Conservation (phyloP, 208 protist species). For the Balamuthia mandrillaris region DNA sequence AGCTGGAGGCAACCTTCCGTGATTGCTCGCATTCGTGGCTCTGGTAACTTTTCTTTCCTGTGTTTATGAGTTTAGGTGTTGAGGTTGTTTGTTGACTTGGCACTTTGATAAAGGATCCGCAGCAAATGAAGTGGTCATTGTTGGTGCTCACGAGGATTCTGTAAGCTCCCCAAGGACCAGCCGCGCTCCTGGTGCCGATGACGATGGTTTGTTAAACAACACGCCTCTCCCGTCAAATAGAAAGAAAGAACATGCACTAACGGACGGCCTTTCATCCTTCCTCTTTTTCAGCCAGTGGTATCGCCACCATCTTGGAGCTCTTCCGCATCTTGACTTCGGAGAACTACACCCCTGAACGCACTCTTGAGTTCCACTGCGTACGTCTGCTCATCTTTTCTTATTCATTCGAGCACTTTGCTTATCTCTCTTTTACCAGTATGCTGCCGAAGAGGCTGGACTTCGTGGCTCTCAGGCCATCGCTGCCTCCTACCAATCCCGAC, state of each 20-base stretch:
- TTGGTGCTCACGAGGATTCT: conserved; percentile 48
- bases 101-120: neutral
- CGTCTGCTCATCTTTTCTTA: no score
- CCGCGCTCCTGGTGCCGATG: conserved; percentile 16
- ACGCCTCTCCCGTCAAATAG: neutral
- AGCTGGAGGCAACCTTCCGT: conserved; percentile 18
- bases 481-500: conserved; percentile 20
- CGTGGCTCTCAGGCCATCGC: conserved; percentile 50
- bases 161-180: neutral
- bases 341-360: conserved; percentile 32
- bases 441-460: conserved; percentile 50
- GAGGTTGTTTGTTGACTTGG: no score
- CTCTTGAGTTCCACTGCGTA: conserved; percentile 55
- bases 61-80: neutral
- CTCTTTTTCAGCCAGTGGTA: neutral
- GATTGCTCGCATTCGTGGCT: conserved; percentile 27
- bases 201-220: neutral
- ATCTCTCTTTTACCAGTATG: no score
- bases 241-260: neutral
- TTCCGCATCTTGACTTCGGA: conserved; percentile 45
- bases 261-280: neutral
- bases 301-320: conserved; percentile 47
- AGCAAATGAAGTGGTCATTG: conserved; percentile 43
- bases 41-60: neutral
- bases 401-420: no score